Conservation (phyloP, 2,329 filamentous ascomycete genomes). For the Fusarium anguioides region DNA sequence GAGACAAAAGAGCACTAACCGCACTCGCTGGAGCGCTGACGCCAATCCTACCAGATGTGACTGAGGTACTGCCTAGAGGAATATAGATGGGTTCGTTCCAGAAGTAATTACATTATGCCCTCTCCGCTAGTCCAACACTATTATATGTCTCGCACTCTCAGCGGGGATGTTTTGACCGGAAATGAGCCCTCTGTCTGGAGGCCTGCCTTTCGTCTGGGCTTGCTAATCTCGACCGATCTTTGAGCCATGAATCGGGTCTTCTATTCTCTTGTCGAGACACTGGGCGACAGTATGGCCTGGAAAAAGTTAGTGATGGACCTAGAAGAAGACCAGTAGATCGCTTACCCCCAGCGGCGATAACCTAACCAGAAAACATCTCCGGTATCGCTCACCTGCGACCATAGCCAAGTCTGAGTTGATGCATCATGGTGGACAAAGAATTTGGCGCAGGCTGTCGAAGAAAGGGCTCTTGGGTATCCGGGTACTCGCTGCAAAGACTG, state of each 20-base stretch:
- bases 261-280: fast-evolving
- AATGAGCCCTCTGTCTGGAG: too few relatives aligned
- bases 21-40: neutral
- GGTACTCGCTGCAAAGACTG: neutral
- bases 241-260: neutral
- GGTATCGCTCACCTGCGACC: neutral
- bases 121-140: too few relatives aligned
- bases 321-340: fast-evolving
- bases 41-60: fast-evolving
- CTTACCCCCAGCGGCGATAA: neutral
- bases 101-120: too few relatives aligned
- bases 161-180: too few relatives aligned
- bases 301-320: too few relatives aligned
- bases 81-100: too few relatives aligned
- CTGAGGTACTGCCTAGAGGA: neutral
- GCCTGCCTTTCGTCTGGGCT: too few relatives aligned
- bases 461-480: constrained; percentile 1
- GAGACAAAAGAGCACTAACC: neutral
- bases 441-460: neutral
- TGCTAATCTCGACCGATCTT: too few relatives aligned
- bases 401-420: neutral
- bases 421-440: neutral
- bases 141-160: neutral
- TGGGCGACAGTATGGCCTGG: too few relatives aligned
- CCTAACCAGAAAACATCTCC: neutral